Base-by-base conservation (phyloP, 225 moss, liverwort and hornwort species). In the Straminergon stramineum region DNA sequence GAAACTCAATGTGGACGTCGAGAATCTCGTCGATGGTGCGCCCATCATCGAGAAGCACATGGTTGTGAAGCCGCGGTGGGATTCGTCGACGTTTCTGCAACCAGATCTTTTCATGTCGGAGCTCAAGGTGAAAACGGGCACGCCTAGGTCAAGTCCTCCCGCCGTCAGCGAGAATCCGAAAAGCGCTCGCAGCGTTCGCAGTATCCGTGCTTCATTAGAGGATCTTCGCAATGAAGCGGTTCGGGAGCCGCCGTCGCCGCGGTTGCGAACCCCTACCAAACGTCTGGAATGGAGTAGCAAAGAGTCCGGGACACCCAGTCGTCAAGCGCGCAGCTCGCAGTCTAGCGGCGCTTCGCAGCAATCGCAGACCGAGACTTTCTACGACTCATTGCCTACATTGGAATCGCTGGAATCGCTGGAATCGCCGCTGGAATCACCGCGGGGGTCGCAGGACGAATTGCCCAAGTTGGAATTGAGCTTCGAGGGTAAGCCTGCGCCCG, bases 401-500 rank as follows among this genome's bases (percentile, higher is more conserved):
- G 90, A 86, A 35, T 43, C 74, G 21, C 74, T 86, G 90, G 90
- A 86, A 35, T 43, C 74, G 21, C 74, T 81, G 32, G 90, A 89
- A 2, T 79, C 56, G 26, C 32, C 79, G 37, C 23, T 51, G 63
- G 88, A 88, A 34, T 56, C 74, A 34, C 73, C 73, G 21, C 56
- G 23, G 18, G 15, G 39, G 43, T 84, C 76, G 41, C 53, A 45
- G 53, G 83, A 55, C 7, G 55, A 76, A 67, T 84, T 92, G 84
- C 92, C 89, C 21, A 92, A 62, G 81, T 39, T 89, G 62, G 90
- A 93, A 80, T 84, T 91, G 82, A 89, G 88, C 75, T 91, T 84
- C 55, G 87, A 92, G 75, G 92, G 90, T 53, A 92, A 92, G 87
- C 90, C 91, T 62, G 91, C 93, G 53, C 93, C 92, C 66, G 76